Percentiles rank a stretch among this genome's conserved stretches.
phyloP scores from a whole-genome alignment of 805 yeast species.

The Hanseniaspora guilliermondii region DNA sequence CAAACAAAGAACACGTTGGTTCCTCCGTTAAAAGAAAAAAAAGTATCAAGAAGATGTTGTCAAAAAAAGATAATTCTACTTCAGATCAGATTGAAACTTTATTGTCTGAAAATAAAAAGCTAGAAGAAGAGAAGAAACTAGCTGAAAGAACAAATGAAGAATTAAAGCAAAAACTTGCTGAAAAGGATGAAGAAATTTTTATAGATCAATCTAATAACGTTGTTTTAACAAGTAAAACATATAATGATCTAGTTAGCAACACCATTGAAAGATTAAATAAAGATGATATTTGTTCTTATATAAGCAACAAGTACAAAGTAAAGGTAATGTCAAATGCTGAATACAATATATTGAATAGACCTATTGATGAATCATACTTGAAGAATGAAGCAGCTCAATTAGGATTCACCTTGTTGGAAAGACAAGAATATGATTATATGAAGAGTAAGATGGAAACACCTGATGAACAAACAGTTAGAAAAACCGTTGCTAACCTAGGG shows the following conservation, averaged over 20 bases:
- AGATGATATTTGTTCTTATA: constrained; percentile 18
- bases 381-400: constrained; percentile 20
- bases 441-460: constrained; percentile 21
- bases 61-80: constrained; percentile 11
- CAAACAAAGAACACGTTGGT: constrained; percentile 5
- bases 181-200: constrained; percentile 13
- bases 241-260: constrained; percentile 14
- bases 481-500: constrained; percentile 18
- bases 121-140: constrained; percentile 18
- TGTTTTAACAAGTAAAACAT: constrained; percentile 18
- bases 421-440: constrained; percentile 21
- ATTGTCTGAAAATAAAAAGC: not conserved
- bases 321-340: constrained; percentile 20
- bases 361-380: constrained; percentile 18
- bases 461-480: constrained; percentile 17
- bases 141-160: constrained; percentile 18
- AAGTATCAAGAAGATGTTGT: constrained; percentile 12
- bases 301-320: constrained; percentile 19
- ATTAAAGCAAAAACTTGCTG: constrained; percentile 17
- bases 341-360: constrained; percentile 19
- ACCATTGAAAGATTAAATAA: constrained; percentile 15
- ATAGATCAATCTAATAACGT: constrained; percentile 17
- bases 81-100: constrained; percentile 4
- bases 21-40: constrained; percentile 12
- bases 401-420: constrained; percentile 22